Base-by-base conservation (phyloP, 2,329 filamentous ascomycete genomes). In the Canariomyces notabilis region DNA sequence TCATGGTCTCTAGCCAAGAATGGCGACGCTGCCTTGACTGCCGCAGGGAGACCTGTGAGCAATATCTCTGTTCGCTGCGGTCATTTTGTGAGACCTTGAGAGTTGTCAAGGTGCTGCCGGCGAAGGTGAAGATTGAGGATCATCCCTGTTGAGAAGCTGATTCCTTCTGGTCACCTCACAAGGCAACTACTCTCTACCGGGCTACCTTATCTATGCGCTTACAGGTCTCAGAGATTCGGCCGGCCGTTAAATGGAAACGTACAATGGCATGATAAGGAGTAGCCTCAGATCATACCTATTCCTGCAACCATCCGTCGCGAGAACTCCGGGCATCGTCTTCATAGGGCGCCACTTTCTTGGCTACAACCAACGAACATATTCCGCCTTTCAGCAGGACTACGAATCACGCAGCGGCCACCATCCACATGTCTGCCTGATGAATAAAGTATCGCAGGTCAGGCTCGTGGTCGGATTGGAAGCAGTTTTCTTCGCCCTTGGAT, bases 1-100 rank as follows among this genome's bases (percentile, higher is more conserved):
- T 56, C 55, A 46, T 23, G 37, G 44, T 42, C 36, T 34, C 40
- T 21, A 43, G 48, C 46, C 48, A 46, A 49, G 39, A 36, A 37
- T 50, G 45, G 53, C 43, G 37, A 44, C 43, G 18, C 22, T 38
- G 39, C 29, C 31, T 23, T 29, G 26, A 9, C 9, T 29, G 22
- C 29, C n/a, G 35, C 31, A 37, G 36, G 32, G 41, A 41, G 33
- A 35, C 16, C 15, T 34, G 33, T 19, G 36, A 43, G 29, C 37
- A 43, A 39, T 46, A 44, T 16, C 29, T 36, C 44, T n/a, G 43
- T 31, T 37, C 48, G 49, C 38, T 44, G 37, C 37, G 37, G 35
- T 39, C 26, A 37, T 37, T 33, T 36, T 35, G 37, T 41, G 48
- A 53, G 48, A 51, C 48, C 45, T 18, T 20, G 26, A 41, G 37